Base-by-base conservation (phyloP, 2,329 filamentous ascomycete species). In the Penicillium sp. region DNA sequence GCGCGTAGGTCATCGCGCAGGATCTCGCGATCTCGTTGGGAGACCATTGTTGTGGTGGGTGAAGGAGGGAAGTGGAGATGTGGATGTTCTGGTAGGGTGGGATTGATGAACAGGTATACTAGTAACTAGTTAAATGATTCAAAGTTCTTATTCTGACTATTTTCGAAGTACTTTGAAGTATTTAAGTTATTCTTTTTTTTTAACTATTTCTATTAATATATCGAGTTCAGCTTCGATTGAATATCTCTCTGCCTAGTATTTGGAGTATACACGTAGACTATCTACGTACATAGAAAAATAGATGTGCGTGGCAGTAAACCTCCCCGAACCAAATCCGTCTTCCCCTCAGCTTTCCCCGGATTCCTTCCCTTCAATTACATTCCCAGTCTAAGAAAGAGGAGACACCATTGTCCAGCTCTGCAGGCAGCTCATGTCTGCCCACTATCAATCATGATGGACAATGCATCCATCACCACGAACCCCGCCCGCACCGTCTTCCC, bases 401-500 rank as follows among this genome's bases (percentile, higher is more conserved):
- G 37, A 29, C n/a, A 21, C 51, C 17, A 42, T 50, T 55, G 27
- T 33, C 33, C 21, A 51, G 19, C 13, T 43, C n/a, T 17, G 9
- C 21, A 54, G 54, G 29, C 43, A 41, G 50, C 57, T 45, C 62
- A 64, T 66, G 62, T 60, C 55, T 58, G 38, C 23, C 31, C 38
- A 47, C 48, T 56, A 50, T 60, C 59, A 37, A 52, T 51, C 62
- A 75, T 67, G 62, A 76, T 75, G 71, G 75, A 77, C 65, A 72
- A 69, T 68, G 68, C 68, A 62, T 73, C 73, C 61, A 65, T 76
- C 35, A 76, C 73, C 57, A 77, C 75, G 38, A 72, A 67, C 60
- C 66, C 50, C 15, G 81, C 85, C 67, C 84, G 87, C 77, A 82
- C 86, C 65, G 82, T 93, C 71, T 93, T 90, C 72, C 88, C 89